Base-by-base conservation (phyloP, 2,329 filamentous ascomycete species). In the Aspergillus ibericus region DNA sequence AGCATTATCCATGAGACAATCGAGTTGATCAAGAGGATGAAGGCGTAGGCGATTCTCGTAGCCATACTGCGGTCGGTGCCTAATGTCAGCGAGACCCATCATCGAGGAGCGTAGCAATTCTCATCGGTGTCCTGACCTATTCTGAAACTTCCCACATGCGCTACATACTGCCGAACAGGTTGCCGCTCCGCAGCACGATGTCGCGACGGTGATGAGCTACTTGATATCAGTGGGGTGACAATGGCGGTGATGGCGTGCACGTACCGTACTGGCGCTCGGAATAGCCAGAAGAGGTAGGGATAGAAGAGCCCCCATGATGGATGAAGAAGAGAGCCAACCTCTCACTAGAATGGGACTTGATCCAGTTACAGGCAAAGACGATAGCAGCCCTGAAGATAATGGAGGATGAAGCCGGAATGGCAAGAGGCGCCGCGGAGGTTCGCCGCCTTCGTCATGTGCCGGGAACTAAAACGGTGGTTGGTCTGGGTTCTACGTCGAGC, bases 1-100 rank as follows among this genome's bases (percentile, higher is more conserved):
- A 99, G 92, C 92, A 98, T 96, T 68, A 99, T 91, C 95, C 95
- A 99, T 35, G 95, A 93, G 53, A 98, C 76, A 64, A 98, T 96
- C 59, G 93, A 97, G 83, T 99, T 99, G 77, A 98, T 80, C 66
- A 99, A 87, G 56, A 99, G 90, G 63, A 99, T 89, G 71, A 98
- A 86, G 64, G 95, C 93, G 75, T 96, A 97, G 71, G 91, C 93
- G 79, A 98, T 96, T 81, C 95, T 91, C 66, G 95, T 99, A 57
- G 93, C 93, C 79, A 98, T 93, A 79, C 92, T 96, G 67, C 29
- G 44, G 18, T 34, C 32, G 12, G 38, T 22, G 27, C 47, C 50
- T 15, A n/a, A 29, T 20, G 59, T 77, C 60, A 76, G 69, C 59
- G 32, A 51, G 40, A 44, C 15, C 16, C 20, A 36, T 34, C 15